These are phyloP conservation scores for Dillenia suffruticosa DNA, from an alignment of 164 flowering plant genomes.

Conservation along the genomic window DNA sequence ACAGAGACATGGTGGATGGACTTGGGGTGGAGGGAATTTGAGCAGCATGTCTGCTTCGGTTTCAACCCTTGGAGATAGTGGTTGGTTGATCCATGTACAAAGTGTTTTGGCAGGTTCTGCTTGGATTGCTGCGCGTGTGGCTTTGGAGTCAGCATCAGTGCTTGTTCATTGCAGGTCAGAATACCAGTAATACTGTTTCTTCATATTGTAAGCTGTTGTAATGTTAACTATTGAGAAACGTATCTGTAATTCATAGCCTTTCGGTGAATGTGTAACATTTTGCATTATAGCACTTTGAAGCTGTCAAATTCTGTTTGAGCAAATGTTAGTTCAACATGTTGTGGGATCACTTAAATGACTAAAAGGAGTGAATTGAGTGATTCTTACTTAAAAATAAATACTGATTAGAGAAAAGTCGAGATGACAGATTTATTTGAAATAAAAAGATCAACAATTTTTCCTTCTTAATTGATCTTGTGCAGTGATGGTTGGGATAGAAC, in stretches of 20 bases:
- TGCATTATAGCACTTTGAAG: too few species aligned
- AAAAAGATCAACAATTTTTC: too few species aligned
- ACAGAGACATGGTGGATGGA: conserved; percentile 98
- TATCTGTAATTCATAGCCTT: too few species aligned
- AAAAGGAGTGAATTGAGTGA: too few species aligned
- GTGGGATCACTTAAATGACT: too few species aligned
- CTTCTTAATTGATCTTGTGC: conserved; percentile 8
- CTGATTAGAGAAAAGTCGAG: too few species aligned
- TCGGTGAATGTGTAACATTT: too few species aligned
- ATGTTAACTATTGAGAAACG: too few species aligned
- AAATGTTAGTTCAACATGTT: too few species aligned
- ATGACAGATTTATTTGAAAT: too few species aligned
- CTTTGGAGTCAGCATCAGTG: conserved; percentile 85
- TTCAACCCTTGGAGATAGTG: conserved; percentile 95
- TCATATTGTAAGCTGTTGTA: not conserved
- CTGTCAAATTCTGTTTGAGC: too few species aligned
- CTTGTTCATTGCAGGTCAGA: conserved; percentile 98
- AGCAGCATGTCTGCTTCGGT: conserved; percentile 99
- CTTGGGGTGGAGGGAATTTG: conserved; percentile 97
- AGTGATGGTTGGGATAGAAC: conserved; percentile 99
- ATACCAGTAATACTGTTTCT: not conserved
- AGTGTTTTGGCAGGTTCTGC: conserved; percentile 94
- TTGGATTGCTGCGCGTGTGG: conserved; percentile 99
- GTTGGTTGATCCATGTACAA: conserved; percentile 96
- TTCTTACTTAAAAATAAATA: too few species aligned